Conservation (phyloP, 495 filamentous ascomycete genomes). For the Pseudotulostoma volvatum region DNA sequence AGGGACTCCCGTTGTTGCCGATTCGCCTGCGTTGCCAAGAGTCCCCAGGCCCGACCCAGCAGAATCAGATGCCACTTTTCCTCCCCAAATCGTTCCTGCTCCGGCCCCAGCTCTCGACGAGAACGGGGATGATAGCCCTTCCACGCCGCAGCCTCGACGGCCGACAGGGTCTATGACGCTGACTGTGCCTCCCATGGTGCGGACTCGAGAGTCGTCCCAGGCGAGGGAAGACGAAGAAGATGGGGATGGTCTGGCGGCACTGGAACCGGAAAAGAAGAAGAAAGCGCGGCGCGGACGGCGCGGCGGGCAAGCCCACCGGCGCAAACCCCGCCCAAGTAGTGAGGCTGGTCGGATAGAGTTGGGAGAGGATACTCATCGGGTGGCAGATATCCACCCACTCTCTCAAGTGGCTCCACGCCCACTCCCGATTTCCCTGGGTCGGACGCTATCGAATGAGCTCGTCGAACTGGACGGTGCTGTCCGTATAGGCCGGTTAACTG, state of each 20-base stretch:
- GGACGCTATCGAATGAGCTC: conserved; percentile 25
- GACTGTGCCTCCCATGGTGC: conserved; percentile 13
- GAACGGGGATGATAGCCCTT: conserved; percentile 5
- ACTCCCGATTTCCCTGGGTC: conserved; percentile 32
- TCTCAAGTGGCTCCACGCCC: conserved; percentile 26
- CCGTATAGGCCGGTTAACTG: conserved; percentile 55
- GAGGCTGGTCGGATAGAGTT: conserved; percentile 27
- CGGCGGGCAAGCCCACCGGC: conserved; percentile 61
- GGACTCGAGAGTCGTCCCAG: conserved; percentile 30
- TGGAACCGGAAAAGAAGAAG: conserved; percentile 49
- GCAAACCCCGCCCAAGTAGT: conserved; percentile 33
- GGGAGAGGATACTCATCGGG: conserved; percentile 24
- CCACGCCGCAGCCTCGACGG: conserved; percentile 3
- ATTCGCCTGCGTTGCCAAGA: background rate
- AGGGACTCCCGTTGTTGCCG: background rate
- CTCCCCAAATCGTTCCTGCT: background rate
- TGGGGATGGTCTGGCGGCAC: conserved; percentile 17
- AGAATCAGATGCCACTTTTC: background rate
- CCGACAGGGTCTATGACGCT: background rate
- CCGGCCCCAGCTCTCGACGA: conserved; percentile 5
- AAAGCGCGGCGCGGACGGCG: conserved; percentile 67
- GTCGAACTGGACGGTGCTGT: conserved; percentile 34
- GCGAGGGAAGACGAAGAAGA: conserved; percentile 23
- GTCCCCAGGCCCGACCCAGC: conserved; percentile 1
- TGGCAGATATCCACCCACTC: conserved; percentile 24